Evolutionary conservation across 2,329 filamentous ascomycete species (phyloP).

Genomic region (Cytospora piceae): DNA sequence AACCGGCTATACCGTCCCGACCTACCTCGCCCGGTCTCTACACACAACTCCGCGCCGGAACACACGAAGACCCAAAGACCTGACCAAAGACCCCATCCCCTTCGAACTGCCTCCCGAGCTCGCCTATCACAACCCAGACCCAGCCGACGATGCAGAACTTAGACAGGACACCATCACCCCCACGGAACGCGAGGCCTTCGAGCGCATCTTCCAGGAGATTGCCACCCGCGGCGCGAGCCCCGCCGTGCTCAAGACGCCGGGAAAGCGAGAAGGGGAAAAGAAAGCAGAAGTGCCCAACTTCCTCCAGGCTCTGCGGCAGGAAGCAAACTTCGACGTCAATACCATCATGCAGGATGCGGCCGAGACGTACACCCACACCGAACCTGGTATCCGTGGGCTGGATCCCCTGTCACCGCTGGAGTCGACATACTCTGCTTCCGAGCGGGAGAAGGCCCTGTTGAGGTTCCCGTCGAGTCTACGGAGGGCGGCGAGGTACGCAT

Average conservation of each 20-base stretch:
- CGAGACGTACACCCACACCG: conserved; percentile 20
- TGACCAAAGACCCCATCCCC: conserved; percentile 48
- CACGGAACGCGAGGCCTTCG: conserved; percentile 53
- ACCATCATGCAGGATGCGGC: conserved; percentile 38
- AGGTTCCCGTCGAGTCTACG: conserved; percentile 47
- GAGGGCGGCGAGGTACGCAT: conserved; percentile 43
- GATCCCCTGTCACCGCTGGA: conserved; percentile 32
- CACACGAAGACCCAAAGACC: conserved; percentile 25
- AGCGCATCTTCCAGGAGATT: conserved; percentile 63
- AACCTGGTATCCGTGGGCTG: conserved; percentile 24
- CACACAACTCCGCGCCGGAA: conserved; percentile 33
- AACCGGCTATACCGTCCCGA: conserved; percentile 26
- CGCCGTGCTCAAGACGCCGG: conserved; percentile 35
- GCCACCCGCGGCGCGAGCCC: conserved; percentile 38
- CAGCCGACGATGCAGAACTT: conserved; percentile 31
- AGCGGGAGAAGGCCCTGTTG: conserved; percentile 43
- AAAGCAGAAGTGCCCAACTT: conserved; percentile 18
- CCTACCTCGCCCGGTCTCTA: conserved; percentile 35
- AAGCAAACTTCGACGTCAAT: conserved; percentile 32
- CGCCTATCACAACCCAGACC: conserved; percentile 32
- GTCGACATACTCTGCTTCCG: conserved; percentile 34
- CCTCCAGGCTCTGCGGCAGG: conserved; percentile 17
- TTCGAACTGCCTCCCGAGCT: conserved; percentile 52
- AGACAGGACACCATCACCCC: conserved; percentile 59
- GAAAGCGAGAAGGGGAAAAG: conserved; percentile 19